Conservation (phyloP, 2,329 filamentous ascomycete genomes). For the Chaetomiaceae sp. region DNA sequence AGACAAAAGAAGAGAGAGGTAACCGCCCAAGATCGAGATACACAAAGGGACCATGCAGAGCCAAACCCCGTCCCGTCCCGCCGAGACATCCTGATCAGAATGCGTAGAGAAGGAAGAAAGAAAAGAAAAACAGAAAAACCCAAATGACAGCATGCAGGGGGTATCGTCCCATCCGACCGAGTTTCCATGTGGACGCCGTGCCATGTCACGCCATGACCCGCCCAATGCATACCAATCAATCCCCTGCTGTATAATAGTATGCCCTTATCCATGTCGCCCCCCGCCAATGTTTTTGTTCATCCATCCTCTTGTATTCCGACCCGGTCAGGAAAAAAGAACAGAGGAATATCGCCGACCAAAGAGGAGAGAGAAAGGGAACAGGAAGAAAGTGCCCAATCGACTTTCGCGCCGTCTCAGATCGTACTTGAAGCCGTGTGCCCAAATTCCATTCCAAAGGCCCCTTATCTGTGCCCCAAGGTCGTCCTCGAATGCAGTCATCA, state of each 20-base stretch:
- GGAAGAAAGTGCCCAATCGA: neutral
- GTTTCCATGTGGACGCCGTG: too few species aligned
- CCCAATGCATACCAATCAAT: neutral
- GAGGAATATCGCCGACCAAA: neutral
- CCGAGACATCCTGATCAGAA: neutral
- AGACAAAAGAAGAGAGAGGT: neutral
- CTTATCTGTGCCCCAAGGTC: neutral
- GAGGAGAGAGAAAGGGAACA: neutral
- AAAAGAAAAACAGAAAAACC: neutral
- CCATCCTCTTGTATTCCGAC: neutral
- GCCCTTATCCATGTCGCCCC: neutral
- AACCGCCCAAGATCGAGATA: neutral
- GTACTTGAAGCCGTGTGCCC: neutral
- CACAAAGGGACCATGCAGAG: neutral
- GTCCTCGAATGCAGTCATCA: neutral
- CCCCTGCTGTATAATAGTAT: neutral
- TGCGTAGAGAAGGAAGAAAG: neutral
- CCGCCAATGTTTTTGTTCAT: neutral
- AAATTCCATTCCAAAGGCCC: neutral
- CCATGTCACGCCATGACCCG: conserved; percentile 1
- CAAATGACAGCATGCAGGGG: neutral
- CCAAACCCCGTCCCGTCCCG: neutral
- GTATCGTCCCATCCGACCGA: conserved; percentile 7
- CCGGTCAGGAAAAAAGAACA: neutral
- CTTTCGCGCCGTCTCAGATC: neutral